phyloP scores from a whole-genome alignment of 257 asterid species.

The Apocynum venetum region DNA sequence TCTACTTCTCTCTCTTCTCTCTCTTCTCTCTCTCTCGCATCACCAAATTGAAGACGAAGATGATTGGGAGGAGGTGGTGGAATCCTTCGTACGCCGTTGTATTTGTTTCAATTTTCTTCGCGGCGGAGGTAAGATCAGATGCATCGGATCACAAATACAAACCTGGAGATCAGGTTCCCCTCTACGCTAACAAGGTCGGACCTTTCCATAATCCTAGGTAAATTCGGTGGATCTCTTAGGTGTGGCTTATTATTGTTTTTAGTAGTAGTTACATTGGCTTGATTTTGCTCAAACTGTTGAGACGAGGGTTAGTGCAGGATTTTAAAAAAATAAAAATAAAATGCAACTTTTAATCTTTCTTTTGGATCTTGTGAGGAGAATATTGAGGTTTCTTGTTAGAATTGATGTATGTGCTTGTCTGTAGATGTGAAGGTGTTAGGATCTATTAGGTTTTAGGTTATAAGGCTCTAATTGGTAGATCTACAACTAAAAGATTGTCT shows the following conservation, averaged over 20 bases:
- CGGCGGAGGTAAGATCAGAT: slow-evolving; percentile 30
- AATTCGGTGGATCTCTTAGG: not conserved
- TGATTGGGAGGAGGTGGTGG: slow-evolving; percentile 19
- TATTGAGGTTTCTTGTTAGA: not conserved
- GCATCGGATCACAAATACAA: slow-evolving; percentile 36
- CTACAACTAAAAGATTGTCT: slow-evolving; percentile 4
- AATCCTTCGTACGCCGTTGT: slow-evolving; percentile 5
- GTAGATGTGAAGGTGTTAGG: not conserved
- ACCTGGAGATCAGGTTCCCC: slow-evolving; percentile 31
- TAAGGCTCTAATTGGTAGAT: slow-evolving; percentile 7
- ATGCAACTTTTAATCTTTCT: not conserved
- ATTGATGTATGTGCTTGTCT: not conserved
- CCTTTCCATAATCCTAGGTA: slow-evolving; percentile 46
- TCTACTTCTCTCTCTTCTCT: not conserved
- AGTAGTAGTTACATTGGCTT: not conserved
- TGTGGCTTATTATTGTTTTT: not conserved
- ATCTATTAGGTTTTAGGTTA: not conserved
- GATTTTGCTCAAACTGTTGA: not conserved
- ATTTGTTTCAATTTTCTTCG: slow-evolving; percentile 14
- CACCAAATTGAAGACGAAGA: slow-evolving; percentile 4
- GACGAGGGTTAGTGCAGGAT: not conserved
- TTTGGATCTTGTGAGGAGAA: not conserved
- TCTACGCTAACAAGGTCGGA: slow-evolving; percentile 42
- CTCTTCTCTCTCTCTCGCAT: not conserved
- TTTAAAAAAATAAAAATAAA: not conserved